phyloP scores from a whole-genome alignment of 352 stramenopile species.

The Phytophthora foliorum region DNA sequence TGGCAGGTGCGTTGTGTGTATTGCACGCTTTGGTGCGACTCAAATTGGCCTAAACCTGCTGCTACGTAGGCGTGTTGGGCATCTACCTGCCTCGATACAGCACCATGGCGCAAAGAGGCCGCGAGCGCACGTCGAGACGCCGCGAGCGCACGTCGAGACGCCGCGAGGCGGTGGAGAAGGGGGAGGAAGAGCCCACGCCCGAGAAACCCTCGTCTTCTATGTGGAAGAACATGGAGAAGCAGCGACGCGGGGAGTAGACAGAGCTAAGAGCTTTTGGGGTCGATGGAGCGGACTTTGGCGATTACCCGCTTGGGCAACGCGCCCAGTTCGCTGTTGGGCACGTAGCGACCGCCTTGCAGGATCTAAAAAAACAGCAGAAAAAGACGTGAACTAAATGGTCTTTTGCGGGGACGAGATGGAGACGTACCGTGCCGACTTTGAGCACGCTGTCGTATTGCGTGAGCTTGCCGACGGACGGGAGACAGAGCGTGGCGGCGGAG shows the following conservation, averaged over 20 bases:
- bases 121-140: constrained; percentile 52
- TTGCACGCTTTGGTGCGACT: background rate
- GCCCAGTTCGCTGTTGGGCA: constrained; percentile 50
- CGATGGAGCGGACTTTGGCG: constrained; percentile 54
- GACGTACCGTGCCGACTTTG: constrained; percentile 42
- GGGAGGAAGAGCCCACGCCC: background rate
- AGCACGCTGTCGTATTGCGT: constrained; percentile 41
- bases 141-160: constrained; percentile 45
- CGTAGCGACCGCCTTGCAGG: constrained; percentile 47
- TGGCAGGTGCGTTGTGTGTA: constrained; percentile 31
- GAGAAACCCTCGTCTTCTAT: constrained; percentile 47
- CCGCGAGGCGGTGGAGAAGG: constrained; percentile 21
- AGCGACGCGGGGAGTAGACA: constrained; percentile 36
- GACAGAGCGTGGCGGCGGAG: constrained; percentile 43
- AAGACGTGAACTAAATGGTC: background rate
- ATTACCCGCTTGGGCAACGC: constrained; percentile 50
- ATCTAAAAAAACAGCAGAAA: constrained; percentile 30
- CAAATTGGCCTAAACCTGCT: background rate
- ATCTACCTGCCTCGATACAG: constrained; percentile 61
- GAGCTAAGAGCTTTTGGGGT: constrained; percentile 19
- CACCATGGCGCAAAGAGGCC: constrained; percentile 47
- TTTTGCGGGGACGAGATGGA: background rate
- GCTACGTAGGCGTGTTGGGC: constrained; percentile 29
- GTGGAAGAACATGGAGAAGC: constrained; percentile 64
- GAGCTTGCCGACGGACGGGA: constrained; percentile 55